These are phyloP conservation scores for Plasmodium inui DNA, from an alignment of 169 alveolate genomes.

Conservation along the genomic window DNA sequence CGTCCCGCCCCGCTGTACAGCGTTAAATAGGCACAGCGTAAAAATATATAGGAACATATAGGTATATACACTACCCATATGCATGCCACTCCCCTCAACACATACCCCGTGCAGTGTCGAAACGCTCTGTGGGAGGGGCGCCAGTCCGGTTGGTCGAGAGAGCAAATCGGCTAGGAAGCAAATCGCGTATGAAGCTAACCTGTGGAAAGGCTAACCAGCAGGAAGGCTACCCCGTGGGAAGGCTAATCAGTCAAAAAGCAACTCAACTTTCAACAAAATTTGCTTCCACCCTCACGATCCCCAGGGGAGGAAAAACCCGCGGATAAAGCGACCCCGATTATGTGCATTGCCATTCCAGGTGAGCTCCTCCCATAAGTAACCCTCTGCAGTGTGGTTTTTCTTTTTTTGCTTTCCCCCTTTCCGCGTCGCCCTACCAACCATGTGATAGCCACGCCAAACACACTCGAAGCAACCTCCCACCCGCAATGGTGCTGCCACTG, in stretches of 20 bases:
- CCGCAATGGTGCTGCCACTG: neutral
- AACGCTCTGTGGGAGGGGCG: neutral
- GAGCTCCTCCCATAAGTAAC: neutral
- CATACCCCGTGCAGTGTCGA: neutral
- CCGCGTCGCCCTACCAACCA: neutral
- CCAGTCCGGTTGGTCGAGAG: neutral
- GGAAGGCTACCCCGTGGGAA: neutral
- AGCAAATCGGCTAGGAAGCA: no score
- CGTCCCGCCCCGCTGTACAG: neutral
- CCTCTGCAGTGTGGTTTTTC: neutral
- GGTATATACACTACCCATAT: neutral
- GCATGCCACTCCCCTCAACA: neutral
- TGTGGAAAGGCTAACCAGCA: no score
- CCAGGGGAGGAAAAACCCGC: neutral
- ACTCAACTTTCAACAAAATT: neutral
- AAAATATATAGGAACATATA: neutral
- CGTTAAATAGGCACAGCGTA: neutral
- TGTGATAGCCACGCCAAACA: neutral
- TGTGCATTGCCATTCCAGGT: neutral
- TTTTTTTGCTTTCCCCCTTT: neutral
- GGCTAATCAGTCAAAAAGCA: neutral
- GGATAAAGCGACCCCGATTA: neutral
- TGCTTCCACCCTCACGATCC: neutral
- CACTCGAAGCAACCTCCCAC: neutral
- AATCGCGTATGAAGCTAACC: no score